phyloP scores from a whole-genome alignment of 192 early-diverging fungal species.

The Coemansia sp. region DNA sequence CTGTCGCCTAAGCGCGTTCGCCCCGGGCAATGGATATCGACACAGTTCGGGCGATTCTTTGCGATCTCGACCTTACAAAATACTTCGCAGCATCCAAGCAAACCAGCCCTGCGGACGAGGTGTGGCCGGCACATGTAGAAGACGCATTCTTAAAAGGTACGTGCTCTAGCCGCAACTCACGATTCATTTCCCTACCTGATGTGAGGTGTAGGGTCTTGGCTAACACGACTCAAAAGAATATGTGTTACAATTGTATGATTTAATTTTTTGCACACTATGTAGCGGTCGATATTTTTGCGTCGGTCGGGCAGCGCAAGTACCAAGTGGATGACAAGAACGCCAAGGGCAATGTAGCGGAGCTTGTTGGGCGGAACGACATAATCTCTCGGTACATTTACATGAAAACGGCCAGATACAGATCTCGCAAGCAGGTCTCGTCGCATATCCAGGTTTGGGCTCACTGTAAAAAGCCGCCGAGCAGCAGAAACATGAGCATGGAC shows the following conservation, averaged over 20 bases:
- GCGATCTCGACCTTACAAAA: constrained; percentile 30
- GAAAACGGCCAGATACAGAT: constrained; percentile 66
- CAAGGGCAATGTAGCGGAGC: constrained; percentile 29
- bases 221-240: not conserved
- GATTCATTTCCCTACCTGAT: too few species aligned
- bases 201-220: not conserved
- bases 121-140: constrained; percentile 46
- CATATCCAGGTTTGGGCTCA: constrained; percentile 82
- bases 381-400: constrained; percentile 76
- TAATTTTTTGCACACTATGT: not conserved
- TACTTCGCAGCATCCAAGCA: constrained; percentile 35
- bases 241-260: not conserved
- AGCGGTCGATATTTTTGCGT: constrained; percentile 39
- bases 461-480: constrained; percentile 64
- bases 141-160: constrained; percentile 43
- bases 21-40: constrained; percentile 39
- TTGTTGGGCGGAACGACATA: constrained; percentile 71
- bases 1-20: not conserved
- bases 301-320: constrained; percentile 53
- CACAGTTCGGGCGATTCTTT: constrained; percentile 30
- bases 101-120: constrained; percentile 31
- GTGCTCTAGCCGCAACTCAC: not conserved
- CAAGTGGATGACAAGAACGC: constrained; percentile 36
- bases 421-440: constrained; percentile 80
- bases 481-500: constrained; percentile 35